Conservation (phyloP, 2,329 filamentous ascomycete species). For the Aspergillus brasiliensis region DNA sequence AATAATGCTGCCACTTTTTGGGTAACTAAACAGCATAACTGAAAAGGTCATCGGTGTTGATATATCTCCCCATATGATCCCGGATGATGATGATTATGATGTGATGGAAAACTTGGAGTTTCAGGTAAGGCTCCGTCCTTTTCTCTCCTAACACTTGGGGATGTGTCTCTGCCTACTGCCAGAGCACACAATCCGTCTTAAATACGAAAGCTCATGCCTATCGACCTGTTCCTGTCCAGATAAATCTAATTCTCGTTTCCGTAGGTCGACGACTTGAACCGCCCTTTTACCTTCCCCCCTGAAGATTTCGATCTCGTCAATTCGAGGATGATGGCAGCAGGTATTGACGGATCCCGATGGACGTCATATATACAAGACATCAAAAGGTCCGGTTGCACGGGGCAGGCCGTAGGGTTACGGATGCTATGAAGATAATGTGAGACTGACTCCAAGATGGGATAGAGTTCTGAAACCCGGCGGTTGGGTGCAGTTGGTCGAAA, state of each 20-base stretch:
- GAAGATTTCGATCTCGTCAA: constrained; percentile 82
- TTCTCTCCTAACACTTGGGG: not conserved
- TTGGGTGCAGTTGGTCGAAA: constrained; percentile 87
- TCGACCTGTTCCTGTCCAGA: not conserved
- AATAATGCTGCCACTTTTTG: constrained; percentile 3
- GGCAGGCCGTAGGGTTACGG: not conserved
- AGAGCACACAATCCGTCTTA: not conserved
- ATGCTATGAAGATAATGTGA: not conserved
- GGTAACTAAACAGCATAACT: constrained; percentile 20
- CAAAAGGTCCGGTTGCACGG: constrained; percentile 46
- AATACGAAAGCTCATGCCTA: no score
- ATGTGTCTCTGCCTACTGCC: not conserved
- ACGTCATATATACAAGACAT: constrained; percentile 74
- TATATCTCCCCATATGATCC: constrained; percentile 69
- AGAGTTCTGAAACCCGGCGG: constrained; percentile 68
- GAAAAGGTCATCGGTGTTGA: constrained; percentile 70
- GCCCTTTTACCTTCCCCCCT: constrained; percentile 66
- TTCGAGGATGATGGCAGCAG: constrained; percentile 62
- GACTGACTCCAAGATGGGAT: constrained; percentile 11
- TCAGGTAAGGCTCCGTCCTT: constrained; percentile 50
- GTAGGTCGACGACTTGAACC: constrained; percentile 70
- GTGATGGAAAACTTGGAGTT: constrained; percentile 68
- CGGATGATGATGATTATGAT: constrained; percentile 50
- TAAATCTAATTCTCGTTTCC: constrained; percentile 4
- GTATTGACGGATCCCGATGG: constrained; percentile 75